Evolutionary conservation across 1,284 basidiomycete genomes (phyloP), one percentile per base, ranked within the genome.

Genomic region (Apiotrichum domesticum): DNA sequence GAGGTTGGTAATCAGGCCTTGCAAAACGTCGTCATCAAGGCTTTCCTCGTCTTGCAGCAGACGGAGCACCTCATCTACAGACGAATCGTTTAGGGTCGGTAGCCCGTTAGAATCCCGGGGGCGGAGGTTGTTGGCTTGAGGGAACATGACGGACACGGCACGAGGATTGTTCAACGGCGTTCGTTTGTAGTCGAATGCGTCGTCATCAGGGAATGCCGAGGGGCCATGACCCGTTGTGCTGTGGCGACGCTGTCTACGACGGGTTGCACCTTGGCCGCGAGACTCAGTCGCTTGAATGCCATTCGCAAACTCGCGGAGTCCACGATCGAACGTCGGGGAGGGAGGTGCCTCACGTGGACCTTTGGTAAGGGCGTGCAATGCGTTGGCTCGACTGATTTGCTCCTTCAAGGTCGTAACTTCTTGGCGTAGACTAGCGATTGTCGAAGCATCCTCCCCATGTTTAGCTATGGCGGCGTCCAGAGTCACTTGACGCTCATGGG

Each of bases 51-150:
- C 91, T 70, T 95, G 90, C 80, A 99, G 86, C 47, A 98, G 80
- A 54, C 87, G 82, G 64, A 97, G 91, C 78, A 98, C 95, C 80
- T 98, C 93, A 72, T 98, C 93, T 0, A 89, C 87, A 13, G 90
- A 85, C 72, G 93, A 90, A 67, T 97, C 92, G 64, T 86, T 85
- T 68, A 69, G 88, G 81, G 73, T 88, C 82, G 51, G 87, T 49
- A 90, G 76, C 34, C 88, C 88, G 64, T 88, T 90, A 5, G 79
- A 75, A 47, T 83, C 81, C 43, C 87, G 82, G 70, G 84, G 62
- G 34, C 73, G 61, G 46, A 83, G 52, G 11, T 64, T 87, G 66
- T 88, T 85, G 46, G 87, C 65, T 84, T 66, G 88, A 83, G 80
- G 88, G 88, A 57, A 90, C 35, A 79, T 94, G 52, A 97, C 90